A percentile compares a stretch with the other conserved stretches of the same genome.
Evolutionary conservation across 306 rosid species (phyloP).

Genomic region (Astragalus membranaceus): DNA sequence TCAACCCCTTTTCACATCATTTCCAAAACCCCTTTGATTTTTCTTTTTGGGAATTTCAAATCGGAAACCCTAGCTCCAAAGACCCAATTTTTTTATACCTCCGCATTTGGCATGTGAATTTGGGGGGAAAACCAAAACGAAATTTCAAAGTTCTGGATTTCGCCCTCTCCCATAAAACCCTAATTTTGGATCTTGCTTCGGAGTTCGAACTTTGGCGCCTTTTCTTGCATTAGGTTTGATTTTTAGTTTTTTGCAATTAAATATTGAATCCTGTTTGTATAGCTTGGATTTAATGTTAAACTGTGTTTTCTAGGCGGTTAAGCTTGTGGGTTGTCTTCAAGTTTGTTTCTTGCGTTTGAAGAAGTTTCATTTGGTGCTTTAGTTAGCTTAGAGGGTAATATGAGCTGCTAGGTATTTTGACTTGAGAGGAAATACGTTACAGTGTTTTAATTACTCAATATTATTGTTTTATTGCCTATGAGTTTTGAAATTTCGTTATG

Average conservation of each 20-base stretch:
- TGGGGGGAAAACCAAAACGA: background rate
- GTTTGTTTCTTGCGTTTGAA: slow-evolving; percentile 4
- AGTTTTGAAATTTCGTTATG: slow-evolving; percentile 5
- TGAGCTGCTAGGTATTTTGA: slow-evolving; percentile 30
- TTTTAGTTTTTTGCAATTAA: slow-evolving; percentile 15
- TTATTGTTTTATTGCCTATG: background rate
- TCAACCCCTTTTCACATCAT: background rate
- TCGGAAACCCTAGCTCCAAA: slow-evolving; percentile 43
- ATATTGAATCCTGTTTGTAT: slow-evolving; percentile 7
- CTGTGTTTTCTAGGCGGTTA: slow-evolving; percentile 22
- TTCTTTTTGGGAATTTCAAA: slow-evolving; percentile 20
- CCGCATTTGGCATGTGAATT: slow-evolving; percentile 19
- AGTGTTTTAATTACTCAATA: background rate
- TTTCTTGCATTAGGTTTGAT: slow-evolving; percentile 39
- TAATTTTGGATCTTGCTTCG: slow-evolving; percentile 50
- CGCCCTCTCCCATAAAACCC: slow-evolving; percentile 43
- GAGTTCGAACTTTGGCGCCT: slow-evolving; percentile 32
- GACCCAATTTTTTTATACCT: slow-evolving; percentile 20
- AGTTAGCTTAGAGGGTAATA: slow-evolving; percentile 23
- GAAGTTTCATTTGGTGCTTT: slow-evolving; percentile 6
- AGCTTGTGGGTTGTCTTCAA: slow-evolving; percentile 19
- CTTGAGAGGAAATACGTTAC: slow-evolving; percentile 8
- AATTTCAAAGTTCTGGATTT: slow-evolving; percentile 24
- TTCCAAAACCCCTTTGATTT: background rate
- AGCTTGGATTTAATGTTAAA: slow-evolving; percentile 23